These are phyloP conservation scores for Vickermania spadyakhi DNA, from an alignment of 208 protist genomes.

Conservation along the genomic window DNA sequence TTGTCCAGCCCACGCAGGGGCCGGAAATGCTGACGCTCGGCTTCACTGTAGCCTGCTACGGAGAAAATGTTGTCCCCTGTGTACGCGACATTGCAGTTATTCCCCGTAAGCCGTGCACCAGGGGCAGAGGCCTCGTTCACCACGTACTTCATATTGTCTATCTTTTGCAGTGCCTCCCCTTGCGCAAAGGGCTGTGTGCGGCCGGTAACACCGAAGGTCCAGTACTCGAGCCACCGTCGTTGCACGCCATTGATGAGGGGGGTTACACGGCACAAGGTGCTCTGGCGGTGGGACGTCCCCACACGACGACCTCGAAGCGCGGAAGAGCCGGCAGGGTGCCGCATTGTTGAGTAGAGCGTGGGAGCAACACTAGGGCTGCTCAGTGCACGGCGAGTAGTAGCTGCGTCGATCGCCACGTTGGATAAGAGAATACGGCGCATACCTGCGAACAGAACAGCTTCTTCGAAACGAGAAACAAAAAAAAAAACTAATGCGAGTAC, in stretches of 20 bases:
- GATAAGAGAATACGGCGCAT: too few species aligned
- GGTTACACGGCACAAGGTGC: too few species aligned
- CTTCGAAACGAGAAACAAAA: too few species aligned
- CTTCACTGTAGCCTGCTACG: conserved; percentile 36
- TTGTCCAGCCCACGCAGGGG: conserved; percentile 47
- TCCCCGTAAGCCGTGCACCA: conserved; percentile 66
- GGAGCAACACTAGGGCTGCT: too few species aligned
- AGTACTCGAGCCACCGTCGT: conserved; percentile 74
- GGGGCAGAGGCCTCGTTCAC: conserved; percentile 44
- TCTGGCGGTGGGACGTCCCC: too few species aligned
- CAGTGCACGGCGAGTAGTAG: too few species aligned
- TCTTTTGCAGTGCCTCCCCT: conserved; percentile 67
- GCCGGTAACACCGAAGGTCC: conserved; percentile 53
- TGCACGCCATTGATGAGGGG: too few species aligned
- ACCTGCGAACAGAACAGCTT: too few species aligned
- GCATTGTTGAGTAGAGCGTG: background rate
- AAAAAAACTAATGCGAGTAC: too few species aligned
- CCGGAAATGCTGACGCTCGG: conserved; percentile 73
- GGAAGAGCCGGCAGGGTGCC: conserved; percentile 8
- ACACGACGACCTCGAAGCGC: conserved; percentile 2
- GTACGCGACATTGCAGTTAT: conserved; percentile 63
- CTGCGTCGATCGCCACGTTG: too few species aligned
- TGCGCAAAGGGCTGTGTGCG: conserved; percentile 81
- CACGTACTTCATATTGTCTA: conserved; percentile 56
- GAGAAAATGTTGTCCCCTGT: conserved; percentile 67